Conservation (phyloP, 371 early-diverging fungal genomes). For the Mucor velutinosus region DNA sequence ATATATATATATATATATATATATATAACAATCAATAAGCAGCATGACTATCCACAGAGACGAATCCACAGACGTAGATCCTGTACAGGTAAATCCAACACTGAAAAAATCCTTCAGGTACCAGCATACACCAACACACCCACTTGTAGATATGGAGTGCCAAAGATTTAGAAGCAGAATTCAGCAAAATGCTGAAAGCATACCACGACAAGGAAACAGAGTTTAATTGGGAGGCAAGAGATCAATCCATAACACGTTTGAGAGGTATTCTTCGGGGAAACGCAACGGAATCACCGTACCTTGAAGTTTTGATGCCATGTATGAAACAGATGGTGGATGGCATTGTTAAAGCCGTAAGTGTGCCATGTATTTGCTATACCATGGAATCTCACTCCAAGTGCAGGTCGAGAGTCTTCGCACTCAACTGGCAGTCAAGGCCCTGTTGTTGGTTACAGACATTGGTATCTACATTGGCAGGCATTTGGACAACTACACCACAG, state of each 20-base stretch:
- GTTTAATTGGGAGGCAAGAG: conserved; percentile 41
- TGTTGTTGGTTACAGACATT: conserved; percentile 41
- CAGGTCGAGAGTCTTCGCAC: conserved; percentile 54
- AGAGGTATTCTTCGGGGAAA: conserved; percentile 43
- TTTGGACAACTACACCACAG: conserved; percentile 42
- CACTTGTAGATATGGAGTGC: conserved; percentile 23
- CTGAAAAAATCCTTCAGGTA: conserved; percentile 9
- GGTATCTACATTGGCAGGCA: conserved; percentile 38
- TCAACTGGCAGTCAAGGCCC: conserved; percentile 43
- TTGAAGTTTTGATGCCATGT: conserved; percentile 31
- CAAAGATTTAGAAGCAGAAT: conserved; percentile 32
- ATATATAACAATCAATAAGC: background rate
- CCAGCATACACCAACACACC: background rate
- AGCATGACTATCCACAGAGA: conserved; percentile 28
- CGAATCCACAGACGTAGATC: conserved; percentile 24
- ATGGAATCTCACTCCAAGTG: background rate
- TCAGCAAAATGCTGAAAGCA: conserved; percentile 20
- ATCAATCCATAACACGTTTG: conserved; percentile 24
- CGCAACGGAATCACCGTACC: conserved; percentile 39
- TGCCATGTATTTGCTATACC: background rate
- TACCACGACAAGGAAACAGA: conserved; percentile 40
- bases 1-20: background rate
- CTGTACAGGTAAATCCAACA: conserved; percentile 20
- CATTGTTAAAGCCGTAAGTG: conserved; percentile 47
- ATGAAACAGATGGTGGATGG: conserved; percentile 50